Evolutionary conservation across 495 filamentous ascomycete species (phyloP).

Genomic region (Trichoderma erinaceum): DNA sequence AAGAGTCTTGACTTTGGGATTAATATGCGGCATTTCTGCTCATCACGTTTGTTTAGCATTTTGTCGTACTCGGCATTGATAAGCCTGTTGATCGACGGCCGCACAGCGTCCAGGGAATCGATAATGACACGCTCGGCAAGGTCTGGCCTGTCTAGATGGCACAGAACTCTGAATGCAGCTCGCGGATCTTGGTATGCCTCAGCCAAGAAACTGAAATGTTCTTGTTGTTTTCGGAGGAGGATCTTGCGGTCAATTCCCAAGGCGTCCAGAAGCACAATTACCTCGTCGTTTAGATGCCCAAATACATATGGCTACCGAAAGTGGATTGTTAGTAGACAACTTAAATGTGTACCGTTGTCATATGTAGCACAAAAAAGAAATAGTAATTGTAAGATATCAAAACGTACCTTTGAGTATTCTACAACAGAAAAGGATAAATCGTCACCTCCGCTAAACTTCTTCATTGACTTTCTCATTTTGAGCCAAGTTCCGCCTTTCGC

Average conservation of each 20-base stretch:
- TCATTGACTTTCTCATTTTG: constrained; percentile 47
- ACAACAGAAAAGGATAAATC: constrained; percentile 44
- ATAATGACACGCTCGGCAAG: constrained; percentile 43
- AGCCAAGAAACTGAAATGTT: constrained; percentile 38
- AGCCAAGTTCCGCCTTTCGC: constrained; percentile 25
- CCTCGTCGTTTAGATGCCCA: constrained; percentile 47
- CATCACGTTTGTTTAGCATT: constrained; percentile 43
- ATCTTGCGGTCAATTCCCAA: constrained; percentile 34
- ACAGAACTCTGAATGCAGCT: constrained; percentile 39
- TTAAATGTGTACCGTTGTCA: background rate
- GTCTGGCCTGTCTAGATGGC: constrained; percentile 33
- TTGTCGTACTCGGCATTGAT: constrained; percentile 36
- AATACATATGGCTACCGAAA: constrained; percentile 38
- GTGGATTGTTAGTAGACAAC: background rate
- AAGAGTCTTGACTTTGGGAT: constrained; percentile 41
- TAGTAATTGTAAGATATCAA: background rate
- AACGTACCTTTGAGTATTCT: constrained; percentile 40
- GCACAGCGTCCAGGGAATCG: constrained; percentile 35
- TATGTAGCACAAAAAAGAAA: background rate
- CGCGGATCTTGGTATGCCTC: constrained; percentile 27
- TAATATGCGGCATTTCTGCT: constrained; percentile 42
- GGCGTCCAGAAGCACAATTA: constrained; percentile 39
- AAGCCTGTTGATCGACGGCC: constrained; percentile 27
- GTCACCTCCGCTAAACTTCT: constrained; percentile 40
- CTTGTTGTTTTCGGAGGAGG: constrained; percentile 39